These are phyloP conservation scores for Xylariaceae sp. DNA, from an alignment of 2,329 filamentous ascomycete species.

Conservation along the genomic window DNA sequence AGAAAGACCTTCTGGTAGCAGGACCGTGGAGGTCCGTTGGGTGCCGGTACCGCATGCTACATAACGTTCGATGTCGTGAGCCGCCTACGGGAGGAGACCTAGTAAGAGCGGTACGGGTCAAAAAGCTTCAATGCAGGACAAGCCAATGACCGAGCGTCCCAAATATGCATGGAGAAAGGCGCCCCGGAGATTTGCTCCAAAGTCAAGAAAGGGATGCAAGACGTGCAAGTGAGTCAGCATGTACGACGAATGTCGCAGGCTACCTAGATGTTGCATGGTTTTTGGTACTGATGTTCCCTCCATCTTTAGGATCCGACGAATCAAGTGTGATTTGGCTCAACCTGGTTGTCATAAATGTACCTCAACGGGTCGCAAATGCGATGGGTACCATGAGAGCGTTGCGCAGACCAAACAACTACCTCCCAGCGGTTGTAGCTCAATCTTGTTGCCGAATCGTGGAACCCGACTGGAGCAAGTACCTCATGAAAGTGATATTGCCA, in stretches of 20 bases:
- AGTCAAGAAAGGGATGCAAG: constrained; percentile 35
- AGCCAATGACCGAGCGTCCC: constrained; percentile 11
- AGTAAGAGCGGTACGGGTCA: too few relatives aligned
- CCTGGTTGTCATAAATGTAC: constrained; percentile 32
- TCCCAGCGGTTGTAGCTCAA: not conserved
- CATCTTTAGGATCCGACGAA: constrained; percentile 27
- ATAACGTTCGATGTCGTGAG: too few relatives aligned
- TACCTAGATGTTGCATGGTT: too few relatives aligned
- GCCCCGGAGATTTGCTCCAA: constrained; percentile 34
- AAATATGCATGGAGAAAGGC: constrained; percentile 33
- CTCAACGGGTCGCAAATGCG: constrained; percentile 34
- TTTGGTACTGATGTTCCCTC: too few relatives aligned
- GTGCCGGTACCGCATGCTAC: too few relatives aligned
- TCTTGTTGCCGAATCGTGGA: too few relatives aligned
- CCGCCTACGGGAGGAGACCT: too few relatives aligned
- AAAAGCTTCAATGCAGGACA: not conserved
- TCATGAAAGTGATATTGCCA: too few relatives aligned
- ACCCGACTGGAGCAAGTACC: too few relatives aligned
- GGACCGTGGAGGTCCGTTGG: too few relatives aligned
- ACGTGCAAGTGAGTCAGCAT: constrained; percentile 34
- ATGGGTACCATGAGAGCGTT: constrained; percentile 22
- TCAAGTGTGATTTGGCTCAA: constrained; percentile 33
- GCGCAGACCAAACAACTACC: constrained; percentile 2
- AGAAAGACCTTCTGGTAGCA: too few relatives aligned
- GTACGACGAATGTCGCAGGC: too few relatives aligned